These are phyloP conservation scores for Diutina pseudorugosa DNA, from an alignment of 1,139 yeast genomes.

Conservation along the genomic window DNA sequence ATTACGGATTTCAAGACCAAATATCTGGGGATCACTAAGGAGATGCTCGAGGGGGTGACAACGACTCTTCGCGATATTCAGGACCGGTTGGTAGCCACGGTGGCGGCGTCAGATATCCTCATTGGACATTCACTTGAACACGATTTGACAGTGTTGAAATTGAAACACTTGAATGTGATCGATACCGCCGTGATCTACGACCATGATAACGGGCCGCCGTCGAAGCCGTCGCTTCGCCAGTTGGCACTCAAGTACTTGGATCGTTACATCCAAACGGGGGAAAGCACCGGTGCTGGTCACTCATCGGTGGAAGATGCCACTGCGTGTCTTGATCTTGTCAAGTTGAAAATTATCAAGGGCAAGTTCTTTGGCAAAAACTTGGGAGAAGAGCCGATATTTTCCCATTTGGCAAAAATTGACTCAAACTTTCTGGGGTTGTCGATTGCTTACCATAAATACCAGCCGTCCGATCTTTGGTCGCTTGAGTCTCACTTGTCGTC, in stretches of 20 bases:
- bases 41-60: slow-evolving; percentile 45
- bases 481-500: slow-evolving; percentile 9
- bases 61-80: slow-evolving; percentile 64
- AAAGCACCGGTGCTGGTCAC: slow-evolving; percentile 50
- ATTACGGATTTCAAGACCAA: slow-evolving; percentile 72
- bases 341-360: slow-evolving; percentile 59
- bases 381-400: slow-evolving; percentile 21
- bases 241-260: slow-evolving; percentile 44
- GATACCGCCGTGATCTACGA: slow-evolving; percentile 59
- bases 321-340: slow-evolving; percentile 69
- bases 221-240: slow-evolving; percentile 65
- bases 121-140: slow-evolving; percentile 68
- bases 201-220: slow-evolving; percentile 70
- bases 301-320: slow-evolving; percentile 78
- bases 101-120: slow-evolving; percentile 42
- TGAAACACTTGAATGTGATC: slow-evolving; percentile 53
- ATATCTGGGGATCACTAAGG: slow-evolving; percentile 81
- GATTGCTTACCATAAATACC: slow-evolving; percentile 22
- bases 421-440: slow-evolving; percentile 24
- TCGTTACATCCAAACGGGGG: slow-evolving; percentile 49
- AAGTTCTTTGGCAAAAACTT: slow-evolving; percentile 45
- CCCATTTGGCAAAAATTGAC: slow-evolving; percentile 12
- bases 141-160: slow-evolving; percentile 46
- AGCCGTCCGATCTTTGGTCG: slow-evolving; percentile 5
- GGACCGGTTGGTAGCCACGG: slow-evolving; percentile 27